A percentile compares a stretch with the other conserved stretches of the same genome.
These are phyloP conservation scores for Neonectria hederae DNA, from an alignment of 2,329 filamentous ascomycete genomes.

Conservation along the genomic window DNA sequence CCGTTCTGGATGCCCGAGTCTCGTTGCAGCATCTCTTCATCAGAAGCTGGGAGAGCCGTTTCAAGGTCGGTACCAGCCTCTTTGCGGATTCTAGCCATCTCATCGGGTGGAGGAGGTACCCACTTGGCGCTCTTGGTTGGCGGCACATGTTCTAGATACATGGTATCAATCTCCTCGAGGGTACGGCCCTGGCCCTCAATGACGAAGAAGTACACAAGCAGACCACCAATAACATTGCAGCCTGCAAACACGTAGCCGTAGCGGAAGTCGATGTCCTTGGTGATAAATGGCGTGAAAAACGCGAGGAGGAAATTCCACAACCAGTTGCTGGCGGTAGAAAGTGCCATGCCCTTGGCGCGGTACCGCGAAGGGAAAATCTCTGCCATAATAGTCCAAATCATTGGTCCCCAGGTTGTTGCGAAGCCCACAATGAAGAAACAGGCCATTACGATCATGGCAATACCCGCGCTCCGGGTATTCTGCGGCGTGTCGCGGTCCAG, in stretches of 20 bases:
- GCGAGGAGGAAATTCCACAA: slow-evolving; percentile 78
- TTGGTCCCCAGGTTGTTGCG: slow-evolving; percentile 73
- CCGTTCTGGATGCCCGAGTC: slow-evolving; percentile 20
- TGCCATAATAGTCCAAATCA: slow-evolving; percentile 71
- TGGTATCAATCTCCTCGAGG: slow-evolving; percentile 82
- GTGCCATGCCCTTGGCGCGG: slow-evolving; percentile 67
- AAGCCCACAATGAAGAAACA: slow-evolving; percentile 72
- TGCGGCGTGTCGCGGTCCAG: slow-evolving; percentile 50
- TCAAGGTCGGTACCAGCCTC: slow-evolving; percentile 54
- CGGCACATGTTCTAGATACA: slow-evolving; percentile 74
- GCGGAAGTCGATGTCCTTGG: slow-evolving; percentile 72
- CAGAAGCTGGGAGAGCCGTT: slow-evolving; percentile 17
- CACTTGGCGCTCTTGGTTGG: slow-evolving; percentile 70
- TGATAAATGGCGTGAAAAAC: slow-evolving; percentile 86
- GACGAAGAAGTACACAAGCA: slow-evolving; percentile 80
- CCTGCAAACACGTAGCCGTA: slow-evolving; percentile 82
- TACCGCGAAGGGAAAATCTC: slow-evolving; percentile 73
- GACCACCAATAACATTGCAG: slow-evolving; percentile 71
- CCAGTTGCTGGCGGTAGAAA: slow-evolving; percentile 72
- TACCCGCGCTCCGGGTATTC: slow-evolving; percentile 56
- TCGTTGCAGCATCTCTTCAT: slow-evolving; percentile 31
- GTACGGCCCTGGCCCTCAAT: slow-evolving; percentile 77
- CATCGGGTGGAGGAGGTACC: slow-evolving; percentile 55
- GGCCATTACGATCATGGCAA: slow-evolving; percentile 70
- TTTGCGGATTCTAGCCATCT: slow-evolving; percentile 54